Base-by-base conservation (phyloP, 805 yeast genomes). In the Wickerhamiella brachini region DNA sequence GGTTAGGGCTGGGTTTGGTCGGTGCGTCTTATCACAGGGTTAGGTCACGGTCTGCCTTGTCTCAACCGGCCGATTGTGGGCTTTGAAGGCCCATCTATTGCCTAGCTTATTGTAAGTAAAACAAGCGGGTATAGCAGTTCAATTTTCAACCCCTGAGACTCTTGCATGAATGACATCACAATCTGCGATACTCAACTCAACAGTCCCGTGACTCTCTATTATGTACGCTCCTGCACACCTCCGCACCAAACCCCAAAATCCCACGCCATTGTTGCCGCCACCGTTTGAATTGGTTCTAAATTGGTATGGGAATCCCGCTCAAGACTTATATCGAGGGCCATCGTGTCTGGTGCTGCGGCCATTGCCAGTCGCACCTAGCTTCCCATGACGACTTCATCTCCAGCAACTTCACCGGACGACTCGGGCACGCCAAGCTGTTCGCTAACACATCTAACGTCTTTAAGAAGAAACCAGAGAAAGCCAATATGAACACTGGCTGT, bases 381-480 rank as follows among this genome's bases (percentile, higher is more conserved):
- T 54, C 64, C 12, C 60, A 64, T 24, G 57, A 58, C 31, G 64
- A 68, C 52, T 64, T 72, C 31, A 52, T 68, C 45, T 71, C 75
- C 17, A 50, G 64, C 65, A 64, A 72, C 47, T 81, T 80, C 59
- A 65, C 68, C 21, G 86, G 85, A 1, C 68, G 68, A 44, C 68
- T 75, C 1, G 86, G 87, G 0, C 72, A 72, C 49, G 86, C 84
- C 1, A 72, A 69, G 55, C 64, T 81, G 43, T 76, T 81, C 55
- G 66, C 70, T 45, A 65, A 66, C 38, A 78, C 77, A 59, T 63
- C 71, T 42, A 77, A 77, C 58, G 68, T 70, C 44, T 61, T 64
- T 7, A 67, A 64, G 39, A 70, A 71, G 1, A 59, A 59, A 10
- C 56, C 63, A 2, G 75, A 68, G 52, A 65, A 64, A 15, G 65